These are phyloP conservation scores for Yamadazyma triangularis DNA, from an alignment of 1,139 yeast genomes.

Conservation along the genomic window DNA sequence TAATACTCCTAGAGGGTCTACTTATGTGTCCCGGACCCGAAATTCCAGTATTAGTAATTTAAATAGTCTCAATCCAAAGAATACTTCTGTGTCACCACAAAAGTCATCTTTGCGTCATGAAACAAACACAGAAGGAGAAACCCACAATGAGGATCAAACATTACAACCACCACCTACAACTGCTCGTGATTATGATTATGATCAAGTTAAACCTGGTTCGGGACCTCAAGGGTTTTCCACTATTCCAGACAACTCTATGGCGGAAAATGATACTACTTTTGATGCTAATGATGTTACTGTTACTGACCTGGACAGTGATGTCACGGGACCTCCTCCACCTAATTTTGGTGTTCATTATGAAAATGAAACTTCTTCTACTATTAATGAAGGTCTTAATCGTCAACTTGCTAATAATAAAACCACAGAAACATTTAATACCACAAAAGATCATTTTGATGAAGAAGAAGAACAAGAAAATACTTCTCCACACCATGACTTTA, in stretches of 20 bases:
- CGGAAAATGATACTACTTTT: constrained; percentile 12
- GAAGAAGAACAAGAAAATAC: no score
- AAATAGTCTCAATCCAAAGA: constrained; percentile 5
- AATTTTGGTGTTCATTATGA: constrained; percentile 24
- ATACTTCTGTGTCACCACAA: constrained; percentile 7
- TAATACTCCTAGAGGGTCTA: constrained; percentile 1
- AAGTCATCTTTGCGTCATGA: not conserved
- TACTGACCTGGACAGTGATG: constrained; percentile 12
- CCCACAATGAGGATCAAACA: no score
- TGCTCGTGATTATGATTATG: constrained; percentile 16
- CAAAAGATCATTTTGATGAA: constrained; percentile 3
- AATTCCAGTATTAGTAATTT: constrained; percentile 16
- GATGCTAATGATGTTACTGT: constrained; percentile 6
- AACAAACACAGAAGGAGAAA: no score
- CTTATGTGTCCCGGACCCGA: constrained; percentile 14
- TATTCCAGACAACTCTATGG: constrained; percentile 24
- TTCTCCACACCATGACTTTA: no score
- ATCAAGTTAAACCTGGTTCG: no score
- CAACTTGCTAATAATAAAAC: constrained; percentile 6
- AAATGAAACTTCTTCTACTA: constrained; percentile 20
- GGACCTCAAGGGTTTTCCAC: no score
- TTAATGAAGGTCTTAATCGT: constrained; percentile 10
- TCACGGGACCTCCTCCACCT: constrained; percentile 12
- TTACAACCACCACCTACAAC: no score
- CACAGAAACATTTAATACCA: constrained; percentile 6